phyloP scores from a whole-genome alignment of 192 early-diverging fungal species.

The Jimgerdemannia lactiflua region DNA sequence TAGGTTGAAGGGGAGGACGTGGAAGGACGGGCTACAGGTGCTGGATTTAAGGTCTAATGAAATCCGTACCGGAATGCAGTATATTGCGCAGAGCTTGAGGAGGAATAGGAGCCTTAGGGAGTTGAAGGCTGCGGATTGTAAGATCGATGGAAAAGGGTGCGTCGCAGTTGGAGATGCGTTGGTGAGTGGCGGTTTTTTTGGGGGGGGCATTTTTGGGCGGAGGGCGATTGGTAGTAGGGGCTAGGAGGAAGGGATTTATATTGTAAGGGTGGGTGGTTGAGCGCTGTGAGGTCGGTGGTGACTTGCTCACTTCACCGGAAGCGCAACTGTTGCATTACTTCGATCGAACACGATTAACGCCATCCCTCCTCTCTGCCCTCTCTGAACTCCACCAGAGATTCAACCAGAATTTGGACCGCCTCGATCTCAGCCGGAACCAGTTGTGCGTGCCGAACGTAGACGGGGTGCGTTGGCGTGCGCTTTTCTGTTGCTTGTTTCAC shows the following conservation, averaged over 20 bases:
- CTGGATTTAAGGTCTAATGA: conserved; percentile 45
- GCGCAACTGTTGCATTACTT: too few species aligned
- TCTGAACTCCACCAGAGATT: background rate
- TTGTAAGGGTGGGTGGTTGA: too few species aligned
- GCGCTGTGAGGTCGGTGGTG: too few species aligned
- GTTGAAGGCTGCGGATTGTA: conserved; percentile 42
- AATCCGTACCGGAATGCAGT: conserved; percentile 46
- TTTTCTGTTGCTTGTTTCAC: too few species aligned
- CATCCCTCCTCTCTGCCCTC: background rate
- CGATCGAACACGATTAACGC: too few species aligned
- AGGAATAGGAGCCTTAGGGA: conserved; percentile 44
- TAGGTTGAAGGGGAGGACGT: conserved; percentile 8
- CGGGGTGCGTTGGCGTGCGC: background rate
- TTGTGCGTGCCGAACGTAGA: conserved; percentile 34
- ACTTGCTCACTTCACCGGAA: too few species aligned
- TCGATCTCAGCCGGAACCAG: conserved; percentile 59
- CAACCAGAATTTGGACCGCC: conserved; percentile 42
- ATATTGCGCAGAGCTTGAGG: conserved; percentile 51
- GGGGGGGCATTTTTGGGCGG: too few species aligned
- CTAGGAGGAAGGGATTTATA: too few species aligned
- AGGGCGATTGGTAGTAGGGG: too few species aligned
- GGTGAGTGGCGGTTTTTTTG: conserved; percentile 28
- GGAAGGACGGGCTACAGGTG: conserved; percentile 30
- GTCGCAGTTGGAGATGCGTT: conserved; percentile 44
- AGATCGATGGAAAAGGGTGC: conserved; percentile 46